Evolutionary conservation across 495 filamentous ascomycete genomes (phyloP).

Genomic region (Staphylotrichum longicolle): DNA sequence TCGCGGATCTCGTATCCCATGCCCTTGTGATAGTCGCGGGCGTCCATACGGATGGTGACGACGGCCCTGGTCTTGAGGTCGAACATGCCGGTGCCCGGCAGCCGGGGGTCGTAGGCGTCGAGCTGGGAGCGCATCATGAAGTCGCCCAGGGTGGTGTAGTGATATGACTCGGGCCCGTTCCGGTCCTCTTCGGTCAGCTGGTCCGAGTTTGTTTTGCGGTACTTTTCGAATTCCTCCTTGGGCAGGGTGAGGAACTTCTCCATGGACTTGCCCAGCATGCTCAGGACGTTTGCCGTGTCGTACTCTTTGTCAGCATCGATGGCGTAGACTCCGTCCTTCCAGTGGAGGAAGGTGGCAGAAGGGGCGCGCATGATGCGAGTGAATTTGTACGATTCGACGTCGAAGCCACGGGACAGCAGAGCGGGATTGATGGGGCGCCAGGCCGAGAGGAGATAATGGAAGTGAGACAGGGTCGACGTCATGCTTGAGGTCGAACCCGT

Average conservation of each 20-base stretch:
- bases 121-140: conserved; percentile 95
- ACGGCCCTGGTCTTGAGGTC: conserved; percentile 96
- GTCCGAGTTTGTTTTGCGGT: conserved; percentile 63
- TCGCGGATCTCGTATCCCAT: conserved; percentile 82
- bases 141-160: conserved; percentile 85
- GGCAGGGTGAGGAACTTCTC: conserved; percentile 90
- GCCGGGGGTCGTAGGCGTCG: conserved; percentile 80
- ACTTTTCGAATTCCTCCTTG: conserved; percentile 79
- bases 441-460: conserved; percentile 84
- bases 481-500: conserved; percentile 95
- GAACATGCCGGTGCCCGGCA: conserved; percentile 94
- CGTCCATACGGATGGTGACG: conserved; percentile 83
- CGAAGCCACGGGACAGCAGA: conserved; percentile 65
- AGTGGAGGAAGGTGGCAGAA: conserved; percentile 78
- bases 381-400: conserved; percentile 57
- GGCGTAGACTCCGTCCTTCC: conserved; percentile 83
- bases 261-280: conserved; percentile 89
- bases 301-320: conserved; percentile 97
- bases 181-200: conserved; percentile 64
- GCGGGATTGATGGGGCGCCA: conserved; percentile 70
- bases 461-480: conserved; percentile 82
- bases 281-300: conserved; percentile 79
- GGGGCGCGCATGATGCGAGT: conserved; percentile 69
- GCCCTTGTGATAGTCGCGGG: conserved; percentile 66
- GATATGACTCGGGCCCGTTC: conserved; percentile 68